These are phyloP conservation scores for Colletotrichum chrysophilum DNA, from an alignment of 2,329 filamentous ascomycete species.

Conservation along the genomic window DNA sequence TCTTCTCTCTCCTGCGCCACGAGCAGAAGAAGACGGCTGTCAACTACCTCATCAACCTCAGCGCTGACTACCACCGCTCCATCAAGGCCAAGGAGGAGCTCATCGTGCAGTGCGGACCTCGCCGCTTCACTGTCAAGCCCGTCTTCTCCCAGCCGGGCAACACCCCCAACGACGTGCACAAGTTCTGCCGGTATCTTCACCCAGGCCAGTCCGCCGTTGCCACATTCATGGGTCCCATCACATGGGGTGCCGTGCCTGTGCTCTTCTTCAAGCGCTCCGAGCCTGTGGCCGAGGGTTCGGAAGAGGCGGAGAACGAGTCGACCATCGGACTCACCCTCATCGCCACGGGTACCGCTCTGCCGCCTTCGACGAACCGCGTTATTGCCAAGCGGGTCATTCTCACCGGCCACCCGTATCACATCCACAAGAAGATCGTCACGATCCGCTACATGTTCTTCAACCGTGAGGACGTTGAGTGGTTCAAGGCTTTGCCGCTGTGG, in stretches of 20 bases:
- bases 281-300: constrained; percentile 39
- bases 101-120: constrained; percentile 88
- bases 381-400: constrained; percentile 94
- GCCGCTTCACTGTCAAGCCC: constrained; percentile 86
- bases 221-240: constrained; percentile 87
- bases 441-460: constrained; percentile 99
- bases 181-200: constrained; percentile 91
- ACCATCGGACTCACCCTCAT: constrained; percentile 71
- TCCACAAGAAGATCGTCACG: constrained; percentile 96
- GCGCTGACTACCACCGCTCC: constrained; percentile 74
- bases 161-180: constrained; percentile 96
- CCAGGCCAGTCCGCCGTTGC: constrained; percentile 90
- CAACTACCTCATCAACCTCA: constrained; percentile 89
- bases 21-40: constrained; percentile 92
- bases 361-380: constrained; percentile 77
- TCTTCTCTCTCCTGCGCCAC: constrained; percentile 90
- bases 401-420: constrained; percentile 97
- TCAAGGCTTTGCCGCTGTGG: constrained; percentile 95
- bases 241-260: constrained; percentile 90
- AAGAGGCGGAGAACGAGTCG: constrained; percentile 44
- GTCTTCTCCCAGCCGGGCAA: constrained; percentile 89
- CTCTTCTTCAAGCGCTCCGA: constrained; percentile 79
- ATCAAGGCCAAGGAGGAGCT: constrained; percentile 93
- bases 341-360: constrained; percentile 85
- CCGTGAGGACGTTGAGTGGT: constrained; percentile 93